Evolutionary conservation across 345 rosid species (phyloP).

Genomic region (Clarkia xantiana): DNA sequence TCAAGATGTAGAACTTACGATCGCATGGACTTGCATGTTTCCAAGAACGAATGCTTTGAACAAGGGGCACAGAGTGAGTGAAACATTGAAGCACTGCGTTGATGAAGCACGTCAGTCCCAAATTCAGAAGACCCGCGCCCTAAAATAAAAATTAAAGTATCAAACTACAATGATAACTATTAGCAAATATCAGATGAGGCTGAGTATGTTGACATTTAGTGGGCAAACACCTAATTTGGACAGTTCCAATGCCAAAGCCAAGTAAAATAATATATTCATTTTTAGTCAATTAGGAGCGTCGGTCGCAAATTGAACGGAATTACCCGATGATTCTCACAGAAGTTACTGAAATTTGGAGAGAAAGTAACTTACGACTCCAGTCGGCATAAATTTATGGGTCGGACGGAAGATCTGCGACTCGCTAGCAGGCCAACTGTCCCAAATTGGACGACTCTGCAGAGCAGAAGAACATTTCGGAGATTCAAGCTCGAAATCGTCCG

Average conservation of each 20-base stretch:
- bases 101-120: constrained; percentile 76
- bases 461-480: no score
- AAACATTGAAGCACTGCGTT: constrained; percentile 82
- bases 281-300: no score
- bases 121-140: constrained; percentile 78
- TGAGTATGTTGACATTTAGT: no score
- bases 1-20: constrained; percentile 12
- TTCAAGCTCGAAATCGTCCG: no score
- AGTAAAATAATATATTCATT: no score
- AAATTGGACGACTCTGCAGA: no score
- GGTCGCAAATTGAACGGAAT: neutral
- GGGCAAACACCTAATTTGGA: no score
- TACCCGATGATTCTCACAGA: neutral
- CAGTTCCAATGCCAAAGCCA: no score
- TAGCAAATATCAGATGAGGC: neutral
- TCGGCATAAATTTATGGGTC: neutral
- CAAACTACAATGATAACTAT: neutral
- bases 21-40: constrained; percentile 30
- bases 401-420: neutral
- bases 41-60: constrained; percentile 34
- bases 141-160: constrained; percentile 10
- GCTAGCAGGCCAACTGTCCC: no score
- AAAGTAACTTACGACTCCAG: constrained; percentile 6
- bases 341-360: neutral
- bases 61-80: constrained; percentile 69